Conservation (phyloP, 106 monocot species). For the Xerophyta viscosa region DNA sequence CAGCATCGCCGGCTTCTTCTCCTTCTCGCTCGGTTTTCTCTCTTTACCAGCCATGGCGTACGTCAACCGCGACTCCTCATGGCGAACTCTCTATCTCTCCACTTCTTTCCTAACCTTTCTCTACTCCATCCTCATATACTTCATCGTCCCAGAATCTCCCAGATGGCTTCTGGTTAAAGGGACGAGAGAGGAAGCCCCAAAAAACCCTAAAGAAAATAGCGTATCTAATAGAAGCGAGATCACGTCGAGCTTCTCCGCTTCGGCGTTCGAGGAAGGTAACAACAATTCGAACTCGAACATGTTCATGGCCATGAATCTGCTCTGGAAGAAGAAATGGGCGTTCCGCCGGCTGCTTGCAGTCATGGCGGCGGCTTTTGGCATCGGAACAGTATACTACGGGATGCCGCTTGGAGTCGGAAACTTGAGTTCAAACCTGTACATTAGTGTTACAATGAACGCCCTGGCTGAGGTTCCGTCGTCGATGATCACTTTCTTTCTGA, state of each 20-base stretch:
- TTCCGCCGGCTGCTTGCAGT: slow-evolving; percentile 34
- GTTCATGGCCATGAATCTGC: slow-evolving; percentile 28
- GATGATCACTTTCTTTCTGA: slow-evolving; percentile 31
- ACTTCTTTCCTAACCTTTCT: slow-evolving; percentile 13
- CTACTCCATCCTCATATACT: slow-evolving; percentile 19
- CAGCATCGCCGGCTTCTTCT: slow-evolving; percentile 17
- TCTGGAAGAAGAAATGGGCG: slow-evolving; percentile 50
- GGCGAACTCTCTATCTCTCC: slow-evolving; percentile 26
- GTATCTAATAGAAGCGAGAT: slow-evolving; percentile 14
- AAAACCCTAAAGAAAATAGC: slow-evolving; percentile 26
- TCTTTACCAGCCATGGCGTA: slow-evolving; percentile 31
- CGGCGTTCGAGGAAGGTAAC: slow-evolving; percentile 16
- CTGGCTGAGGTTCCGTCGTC: slow-evolving; percentile 57
- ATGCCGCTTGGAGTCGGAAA: slow-evolving; percentile 59
- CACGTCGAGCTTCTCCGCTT: slow-evolving; percentile 38
- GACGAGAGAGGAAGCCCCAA: slow-evolving; percentile 51
- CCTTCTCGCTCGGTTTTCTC: slow-evolving; percentile 18
- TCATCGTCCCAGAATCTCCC: slow-evolving; percentile 44
- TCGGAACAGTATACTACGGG: slow-evolving; percentile 76
- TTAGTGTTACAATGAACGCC: slow-evolving; percentile 62
- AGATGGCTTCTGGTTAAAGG: slow-evolving; percentile 70
- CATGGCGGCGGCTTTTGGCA: slow-evolving; percentile 41
- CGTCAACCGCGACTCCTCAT: slow-evolving; percentile 7
- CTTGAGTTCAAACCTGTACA: slow-evolving; percentile 49
- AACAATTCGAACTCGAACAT: slow-evolving; percentile 4